phyloP scores from a whole-genome alignment of 2,329 filamentous ascomycete genomes.

The Pseudocercospora fijiensis region DNA sequence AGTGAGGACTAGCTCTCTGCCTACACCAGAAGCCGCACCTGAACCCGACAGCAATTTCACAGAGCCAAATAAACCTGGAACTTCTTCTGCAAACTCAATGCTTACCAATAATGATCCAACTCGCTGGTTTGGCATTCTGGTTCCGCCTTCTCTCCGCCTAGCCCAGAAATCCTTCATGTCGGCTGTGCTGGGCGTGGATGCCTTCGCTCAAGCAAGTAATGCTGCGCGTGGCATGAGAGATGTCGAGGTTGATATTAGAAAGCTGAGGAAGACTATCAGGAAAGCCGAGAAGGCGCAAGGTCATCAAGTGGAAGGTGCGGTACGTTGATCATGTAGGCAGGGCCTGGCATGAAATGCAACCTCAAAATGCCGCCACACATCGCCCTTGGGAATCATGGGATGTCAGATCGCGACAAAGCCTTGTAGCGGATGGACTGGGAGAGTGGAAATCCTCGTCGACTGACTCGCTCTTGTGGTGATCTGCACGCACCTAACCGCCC shows the following conservation, averaged over 20 bases:
- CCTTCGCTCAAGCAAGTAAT: slow-evolving; percentile 59
- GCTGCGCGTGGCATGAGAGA: slow-evolving; percentile 61
- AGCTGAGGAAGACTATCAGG: slow-evolving; percentile 51
- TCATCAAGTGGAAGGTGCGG: not conserved
- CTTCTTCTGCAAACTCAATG: not conserved
- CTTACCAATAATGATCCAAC: slow-evolving; percentile 52
- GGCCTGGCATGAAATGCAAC: not conserved
- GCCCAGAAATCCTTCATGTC: slow-evolving; percentile 60
- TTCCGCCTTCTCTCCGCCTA: slow-evolving; percentile 50
- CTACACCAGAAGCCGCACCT: slow-evolving; percentile 44
- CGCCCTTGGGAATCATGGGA: too few species aligned
- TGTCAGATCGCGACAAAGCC: not conserved
- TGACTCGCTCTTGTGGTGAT: not conserved
- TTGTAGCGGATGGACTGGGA: not conserved
- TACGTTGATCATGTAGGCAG: not conserved
- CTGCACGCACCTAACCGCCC: not conserved
- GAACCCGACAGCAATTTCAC: slow-evolving; percentile 37
- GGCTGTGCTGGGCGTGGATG: slow-evolving; percentile 54
- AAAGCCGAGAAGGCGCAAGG: slow-evolving; percentile 34
- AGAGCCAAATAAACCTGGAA: not conserved
- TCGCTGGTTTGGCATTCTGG: slow-evolving; percentile 56
- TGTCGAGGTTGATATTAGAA: slow-evolving; percentile 68
- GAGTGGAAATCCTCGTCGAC: not conserved
- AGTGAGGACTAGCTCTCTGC: slow-evolving; percentile 19
- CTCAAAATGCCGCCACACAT: not conserved